phyloP scores from a whole-genome alignment of 805 yeast genomes.

The Ogataea ganodermae region DNA sequence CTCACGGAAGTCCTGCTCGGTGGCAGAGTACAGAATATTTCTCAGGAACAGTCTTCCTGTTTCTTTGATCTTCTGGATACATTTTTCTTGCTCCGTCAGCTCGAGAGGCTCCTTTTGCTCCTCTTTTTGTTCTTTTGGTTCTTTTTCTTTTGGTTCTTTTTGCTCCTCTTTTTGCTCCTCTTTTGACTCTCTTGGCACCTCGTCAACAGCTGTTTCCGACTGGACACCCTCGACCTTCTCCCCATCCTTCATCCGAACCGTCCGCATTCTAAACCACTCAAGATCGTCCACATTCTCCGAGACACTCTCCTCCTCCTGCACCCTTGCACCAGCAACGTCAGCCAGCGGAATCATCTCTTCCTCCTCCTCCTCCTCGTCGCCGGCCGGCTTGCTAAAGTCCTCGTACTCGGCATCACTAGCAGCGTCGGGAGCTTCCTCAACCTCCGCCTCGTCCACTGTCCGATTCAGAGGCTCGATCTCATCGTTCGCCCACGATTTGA shows the following conservation, averaged over 20 bases:
- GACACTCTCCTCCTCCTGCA: conserved; percentile 22
- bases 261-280: conserved; percentile 82
- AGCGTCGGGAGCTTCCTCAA: conserved; percentile 36
- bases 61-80: conserved; percentile 51
- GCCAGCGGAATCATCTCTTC: conserved; percentile 46
- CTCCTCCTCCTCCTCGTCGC: conserved; percentile 45
- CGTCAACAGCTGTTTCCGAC: neutral
- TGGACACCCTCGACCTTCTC: neutral
- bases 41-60: conserved; percentile 88
- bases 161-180: neutral
- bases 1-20: conserved; percentile 72
- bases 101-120: conserved; percentile 17
- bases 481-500: conserved; percentile 77
- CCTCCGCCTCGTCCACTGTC: conserved; percentile 24
- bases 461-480: conserved; percentile 35
- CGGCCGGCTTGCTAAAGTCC: conserved; percentile 42
- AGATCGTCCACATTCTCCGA: conserved; percentile 60
- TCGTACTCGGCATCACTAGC: conserved; percentile 57
- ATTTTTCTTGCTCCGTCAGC: conserved; percentile 46
- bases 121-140: neutral
- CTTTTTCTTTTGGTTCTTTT: neutral
- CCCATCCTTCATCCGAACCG: conserved; percentile 66
- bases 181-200: conserved; percentile 7
- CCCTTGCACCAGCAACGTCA: conserved; percentile 11
- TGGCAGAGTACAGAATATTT: conserved; percentile 76